Percentiles rank a stretch among this genome's conserved stretches.
Evolutionary conservation across 306 rosid species (phyloP).

Genomic region (Dryas drummondii): DNA sequence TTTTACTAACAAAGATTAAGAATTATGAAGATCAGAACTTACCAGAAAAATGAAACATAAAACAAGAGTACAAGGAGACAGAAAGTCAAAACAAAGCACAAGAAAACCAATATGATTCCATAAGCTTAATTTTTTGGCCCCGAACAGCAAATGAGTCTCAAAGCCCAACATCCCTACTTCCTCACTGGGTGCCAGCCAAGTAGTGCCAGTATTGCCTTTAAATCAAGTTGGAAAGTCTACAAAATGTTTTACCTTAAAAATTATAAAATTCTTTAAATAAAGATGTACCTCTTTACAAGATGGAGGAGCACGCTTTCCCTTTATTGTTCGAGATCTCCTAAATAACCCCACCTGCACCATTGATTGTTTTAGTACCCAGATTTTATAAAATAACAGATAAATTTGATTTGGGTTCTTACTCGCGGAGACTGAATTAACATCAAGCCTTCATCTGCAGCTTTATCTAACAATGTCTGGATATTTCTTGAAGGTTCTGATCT

Average conservation of each 20-base stretch:
- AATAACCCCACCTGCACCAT: constrained; percentile 83
- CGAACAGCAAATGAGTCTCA: not conserved
- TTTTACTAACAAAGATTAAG: too few relatives aligned
- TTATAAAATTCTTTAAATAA: not conserved
- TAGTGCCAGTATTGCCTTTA: not conserved
- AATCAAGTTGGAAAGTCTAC: not conserved
- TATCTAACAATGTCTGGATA: constrained; percentile 53
- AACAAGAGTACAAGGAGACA: not conserved
- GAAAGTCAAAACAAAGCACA: not conserved
- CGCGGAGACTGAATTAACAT: constrained; percentile 69
- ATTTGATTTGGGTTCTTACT: constrained; percentile 41
- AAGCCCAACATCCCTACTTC: not conserved
- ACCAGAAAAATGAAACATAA: too few relatives aligned
- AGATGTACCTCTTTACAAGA: constrained; percentile 74
- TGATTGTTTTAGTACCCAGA: constrained; percentile 33
- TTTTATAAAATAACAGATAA: constrained; percentile 9
- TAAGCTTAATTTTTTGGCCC: not conserved
- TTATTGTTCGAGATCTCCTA: constrained; percentile 76
- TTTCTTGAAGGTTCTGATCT: constrained; percentile 39
- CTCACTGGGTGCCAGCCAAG: not conserved
- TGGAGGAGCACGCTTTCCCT: constrained; percentile 77
- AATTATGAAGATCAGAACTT: too few relatives aligned
- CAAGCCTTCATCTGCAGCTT: constrained; percentile 82
- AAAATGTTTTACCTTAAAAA: constrained; percentile 16
- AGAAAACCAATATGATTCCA: not conserved